Percentiles rank a stretch among this genome's conserved stretches.
These are phyloP conservation scores for Pleurotus eryngii DNA, from an alignment of 768 basidiomycete species.

Conservation along the genomic window DNA sequence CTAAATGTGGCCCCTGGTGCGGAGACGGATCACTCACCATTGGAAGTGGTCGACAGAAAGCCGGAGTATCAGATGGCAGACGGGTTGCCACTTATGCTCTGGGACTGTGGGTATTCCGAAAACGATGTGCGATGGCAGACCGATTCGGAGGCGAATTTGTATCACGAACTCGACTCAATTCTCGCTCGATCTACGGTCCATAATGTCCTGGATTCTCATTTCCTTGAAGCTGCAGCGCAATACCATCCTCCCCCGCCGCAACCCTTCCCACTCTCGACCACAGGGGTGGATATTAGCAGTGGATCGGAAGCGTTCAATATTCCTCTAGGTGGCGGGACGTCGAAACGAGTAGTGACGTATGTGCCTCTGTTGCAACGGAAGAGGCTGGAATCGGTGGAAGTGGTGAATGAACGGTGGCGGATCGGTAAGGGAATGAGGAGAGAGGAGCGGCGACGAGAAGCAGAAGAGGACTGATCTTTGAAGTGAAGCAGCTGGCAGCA, in stretches of 20 bases:
- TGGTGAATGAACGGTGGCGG: slow-evolving; percentile 78
- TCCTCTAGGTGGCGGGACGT: slow-evolving; percentile 73
- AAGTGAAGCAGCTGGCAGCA: too few species aligned
- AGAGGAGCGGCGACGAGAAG: slow-evolving; percentile 29
- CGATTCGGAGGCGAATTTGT: slow-evolving; percentile 32
- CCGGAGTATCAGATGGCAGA: slow-evolving; percentile 96
- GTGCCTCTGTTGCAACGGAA: slow-evolving; percentile 63
- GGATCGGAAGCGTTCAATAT: slow-evolving; percentile 31
- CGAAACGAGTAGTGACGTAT: slow-evolving; percentile 60
- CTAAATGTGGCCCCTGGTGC: slow-evolving; percentile 55
- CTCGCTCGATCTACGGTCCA: slow-evolving; percentile 62
- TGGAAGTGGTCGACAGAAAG: slow-evolving; percentile 61
- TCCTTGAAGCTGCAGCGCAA: slow-evolving; percentile 50
- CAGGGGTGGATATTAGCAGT: slow-evolving; percentile 5
- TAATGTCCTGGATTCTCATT: slow-evolving; percentile 62
- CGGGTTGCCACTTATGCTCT: slow-evolving; percentile 84
- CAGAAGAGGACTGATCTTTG: neutral
- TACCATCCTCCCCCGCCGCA: slow-evolving; percentile 44
- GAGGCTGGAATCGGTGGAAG: slow-evolving; percentile 67
- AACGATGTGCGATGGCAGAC: slow-evolving; percentile 72
- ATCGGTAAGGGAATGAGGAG: slow-evolving; percentile 56
- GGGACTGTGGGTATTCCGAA: slow-evolving; percentile 78
- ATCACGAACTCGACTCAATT: slow-evolving; percentile 50
- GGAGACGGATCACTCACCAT: slow-evolving; percentile 28
- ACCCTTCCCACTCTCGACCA: slow-evolving; percentile 30